These are phyloP conservation scores for Pyracantha coccinea DNA, from an alignment of 331 rosid species.

Conservation along the genomic window DNA sequence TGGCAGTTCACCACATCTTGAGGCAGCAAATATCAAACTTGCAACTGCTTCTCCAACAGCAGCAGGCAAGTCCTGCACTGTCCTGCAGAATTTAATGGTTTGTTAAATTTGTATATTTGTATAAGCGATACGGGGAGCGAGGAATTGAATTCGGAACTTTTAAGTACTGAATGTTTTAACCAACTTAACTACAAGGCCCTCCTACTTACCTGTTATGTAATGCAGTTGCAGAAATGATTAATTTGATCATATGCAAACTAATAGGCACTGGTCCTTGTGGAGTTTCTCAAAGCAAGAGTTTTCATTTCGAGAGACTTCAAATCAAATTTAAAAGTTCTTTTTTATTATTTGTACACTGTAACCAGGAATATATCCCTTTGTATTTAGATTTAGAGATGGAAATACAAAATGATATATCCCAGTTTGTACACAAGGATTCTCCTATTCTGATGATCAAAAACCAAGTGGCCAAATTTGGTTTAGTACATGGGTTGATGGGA, in stretches of 20 bases:
- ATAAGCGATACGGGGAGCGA: too few species aligned
- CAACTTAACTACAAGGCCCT: too few species aligned
- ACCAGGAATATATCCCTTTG: too few species aligned
- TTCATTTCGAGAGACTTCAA: neutral
- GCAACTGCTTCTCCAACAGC: slow-evolving; percentile 19
- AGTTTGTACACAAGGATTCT: too few species aligned
- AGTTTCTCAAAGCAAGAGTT: neutral
- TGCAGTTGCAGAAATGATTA: neutral
- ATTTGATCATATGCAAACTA: slow-evolving; percentile 4
- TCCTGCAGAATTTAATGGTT: neutral
- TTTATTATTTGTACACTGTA: too few species aligned
- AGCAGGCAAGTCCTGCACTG: neutral
- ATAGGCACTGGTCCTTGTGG: neutral
- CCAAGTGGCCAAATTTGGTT: neutral
- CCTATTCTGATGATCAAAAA: neutral
- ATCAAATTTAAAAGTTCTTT: neutral
- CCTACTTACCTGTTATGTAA: neutral
- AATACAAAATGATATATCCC: too few species aligned
- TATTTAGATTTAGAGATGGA: too few species aligned
- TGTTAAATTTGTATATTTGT: neutral
- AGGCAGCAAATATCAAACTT: slow-evolving; percentile 26
- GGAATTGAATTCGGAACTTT: too few species aligned
- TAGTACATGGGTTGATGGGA: neutral
- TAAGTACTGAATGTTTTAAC: too few species aligned
- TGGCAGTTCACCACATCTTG: slow-evolving; percentile 28